Conservation (phyloP, 2,329 filamentous ascomycete species). For the Phialophora chinensis region DNA sequence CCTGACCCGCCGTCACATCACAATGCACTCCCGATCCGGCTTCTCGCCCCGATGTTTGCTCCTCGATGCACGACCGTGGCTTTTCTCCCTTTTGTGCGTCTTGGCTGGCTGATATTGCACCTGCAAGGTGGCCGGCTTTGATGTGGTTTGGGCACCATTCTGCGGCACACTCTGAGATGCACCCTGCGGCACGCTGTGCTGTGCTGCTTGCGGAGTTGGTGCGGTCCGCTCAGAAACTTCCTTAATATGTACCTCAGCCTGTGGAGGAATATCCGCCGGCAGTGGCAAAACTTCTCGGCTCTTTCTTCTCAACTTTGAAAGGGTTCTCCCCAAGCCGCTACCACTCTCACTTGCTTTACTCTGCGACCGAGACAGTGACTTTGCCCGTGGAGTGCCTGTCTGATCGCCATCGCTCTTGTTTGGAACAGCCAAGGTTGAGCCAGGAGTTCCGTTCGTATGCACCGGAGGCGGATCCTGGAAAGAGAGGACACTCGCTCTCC, state of each 20-base stretch:
- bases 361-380: constrained; percentile 17
- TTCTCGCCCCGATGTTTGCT: constrained; percentile 40
- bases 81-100: constrained; percentile 47
- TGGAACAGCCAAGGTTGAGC: constrained; percentile 20
- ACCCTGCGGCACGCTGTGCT: not conserved
- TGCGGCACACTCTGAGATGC: not conserved
- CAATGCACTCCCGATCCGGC: constrained; percentile 51
- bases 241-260: constrained; percentile 24
- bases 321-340: constrained; percentile 30
- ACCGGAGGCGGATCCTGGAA: constrained; percentile 41
- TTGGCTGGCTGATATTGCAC: constrained; percentile 35
- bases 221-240: constrained; percentile 17
- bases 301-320: constrained; percentile 30
- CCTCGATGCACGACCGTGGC: constrained; percentile 38
- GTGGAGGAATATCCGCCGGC: constrained; percentile 9
- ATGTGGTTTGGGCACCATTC: not conserved
- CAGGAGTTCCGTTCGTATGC: constrained; percentile 15
- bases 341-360: constrained; percentile 39
- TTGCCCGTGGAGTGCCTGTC: constrained; percentile 16
- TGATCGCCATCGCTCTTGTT: constrained; percentile 14
- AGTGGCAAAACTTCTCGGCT: constrained; percentile 31
- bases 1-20: constrained; percentile 45
- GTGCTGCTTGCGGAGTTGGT: not conserved
- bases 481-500: constrained; percentile 42
- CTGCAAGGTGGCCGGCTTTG: constrained; percentile 12